phyloP scores from a whole-genome alignment of 2,329 filamentous ascomycete species.

The Phoma sp. region DNA sequence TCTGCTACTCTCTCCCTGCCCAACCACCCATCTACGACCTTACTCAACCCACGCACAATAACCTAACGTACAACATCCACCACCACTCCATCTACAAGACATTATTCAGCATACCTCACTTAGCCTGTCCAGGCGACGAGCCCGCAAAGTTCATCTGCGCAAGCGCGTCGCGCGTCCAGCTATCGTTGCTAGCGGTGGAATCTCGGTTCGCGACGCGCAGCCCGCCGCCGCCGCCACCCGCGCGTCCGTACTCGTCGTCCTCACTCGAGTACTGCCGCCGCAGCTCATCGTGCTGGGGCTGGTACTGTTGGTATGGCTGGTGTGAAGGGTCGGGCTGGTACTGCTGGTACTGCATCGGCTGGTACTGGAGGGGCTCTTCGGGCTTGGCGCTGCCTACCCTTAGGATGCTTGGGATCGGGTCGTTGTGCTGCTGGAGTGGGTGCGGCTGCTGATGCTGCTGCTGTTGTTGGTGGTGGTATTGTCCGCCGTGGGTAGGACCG shows the following conservation, averaged over 20 bases:
- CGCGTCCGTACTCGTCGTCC: conserved; percentile 11
- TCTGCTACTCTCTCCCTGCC: no score
- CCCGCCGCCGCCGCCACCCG: conserved; percentile 38
- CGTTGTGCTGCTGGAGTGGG: conserved; percentile 25
- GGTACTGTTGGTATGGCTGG: conserved; percentile 8
- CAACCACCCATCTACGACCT: no score
- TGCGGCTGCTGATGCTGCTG: conserved; percentile 19
- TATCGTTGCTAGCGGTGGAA: conserved; percentile 29
- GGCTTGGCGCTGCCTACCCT: conserved; percentile 18
- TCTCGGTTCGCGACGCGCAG: conserved; percentile 53
- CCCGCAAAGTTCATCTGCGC: conserved; percentile 19
- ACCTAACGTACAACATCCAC: no score
- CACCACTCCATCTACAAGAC: no score
- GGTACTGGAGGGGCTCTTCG: conserved; percentile 7
- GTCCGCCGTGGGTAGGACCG: conserved; percentile 10
- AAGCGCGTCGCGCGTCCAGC: conserved; percentile 16
- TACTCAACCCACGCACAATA: no score
- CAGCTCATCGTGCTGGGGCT: conserved; percentile 2
- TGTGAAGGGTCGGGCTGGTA: conserved; percentile 6
- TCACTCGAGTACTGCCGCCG: conserved; percentile 10
- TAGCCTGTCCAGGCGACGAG: neutral
- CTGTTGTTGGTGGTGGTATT: conserved; percentile 11
- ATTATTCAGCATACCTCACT: neutral
- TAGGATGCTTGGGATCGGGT: conserved; percentile 21
- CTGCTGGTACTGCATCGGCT: conserved; percentile 10